Conservation (phyloP, 2,329 filamentous ascomycete genomes). For the Ceratocystis alfenasii region DNA sequence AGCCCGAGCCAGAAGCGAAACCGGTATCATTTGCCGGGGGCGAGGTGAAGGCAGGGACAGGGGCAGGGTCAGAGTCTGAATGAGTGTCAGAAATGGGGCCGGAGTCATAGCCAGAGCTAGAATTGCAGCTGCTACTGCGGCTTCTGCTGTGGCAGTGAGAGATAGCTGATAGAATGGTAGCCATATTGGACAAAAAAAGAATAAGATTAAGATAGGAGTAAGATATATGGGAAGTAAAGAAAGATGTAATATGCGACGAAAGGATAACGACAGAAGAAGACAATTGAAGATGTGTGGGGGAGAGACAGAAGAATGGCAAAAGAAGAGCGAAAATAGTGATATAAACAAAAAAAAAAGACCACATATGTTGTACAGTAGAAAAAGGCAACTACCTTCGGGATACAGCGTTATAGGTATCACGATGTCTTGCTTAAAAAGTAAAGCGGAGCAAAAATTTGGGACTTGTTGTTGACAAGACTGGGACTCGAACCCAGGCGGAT, state of each 20-base stretch:
- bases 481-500: conserved; percentile 22
- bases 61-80: no score
- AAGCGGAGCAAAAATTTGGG: no score
- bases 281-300: no score
- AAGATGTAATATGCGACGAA: neutral
- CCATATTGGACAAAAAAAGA: neutral
- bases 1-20: neutral
- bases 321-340: neutral
- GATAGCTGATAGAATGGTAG: neutral
- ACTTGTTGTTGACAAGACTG: conserved; percentile 18
- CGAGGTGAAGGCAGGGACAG: no score
- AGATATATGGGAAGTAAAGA: neutral
- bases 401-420: no score
- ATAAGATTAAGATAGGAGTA: neutral
- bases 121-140: neutral
- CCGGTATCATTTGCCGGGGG: neutral
- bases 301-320: neutral
- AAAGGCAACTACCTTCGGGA: no score
- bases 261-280: no score
- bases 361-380: no score
- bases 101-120: neutral
- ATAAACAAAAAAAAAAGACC: no score
- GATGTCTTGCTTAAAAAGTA: no score
- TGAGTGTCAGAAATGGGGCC: neutral
- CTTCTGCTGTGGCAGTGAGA: neutral